Base-by-base conservation (phyloP, 2,329 filamentous ascomycete genomes). In the Camillea tinctor region DNA sequence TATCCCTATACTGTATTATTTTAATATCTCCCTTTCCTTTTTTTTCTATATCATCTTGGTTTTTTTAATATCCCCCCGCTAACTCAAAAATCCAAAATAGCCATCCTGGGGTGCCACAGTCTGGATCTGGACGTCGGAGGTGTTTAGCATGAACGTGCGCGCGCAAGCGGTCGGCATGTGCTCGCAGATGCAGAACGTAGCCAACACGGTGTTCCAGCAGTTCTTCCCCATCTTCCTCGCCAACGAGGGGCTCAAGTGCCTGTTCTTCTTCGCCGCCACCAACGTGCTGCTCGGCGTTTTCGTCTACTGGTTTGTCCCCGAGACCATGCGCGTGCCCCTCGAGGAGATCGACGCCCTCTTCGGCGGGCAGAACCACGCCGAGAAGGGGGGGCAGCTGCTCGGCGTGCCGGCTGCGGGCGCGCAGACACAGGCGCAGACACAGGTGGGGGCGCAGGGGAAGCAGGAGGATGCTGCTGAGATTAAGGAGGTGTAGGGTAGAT, bases 121-220 rank as follows among this genome's bases (percentile, higher is more conserved):
- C 19, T 90, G 88, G 87, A 89, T 90, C 71, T 89, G 84, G 83
- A 90, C 87, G 0, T 81, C 85, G 1, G 87, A 90, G 66, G 79
- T 90, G 60, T 90, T 90, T 77, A 86, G 82, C 57, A 88, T 88
- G 84, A 90, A 90, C 72, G 84, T 90, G n/a, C 85, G 87, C 60
- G 85, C 87, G 4, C 87, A 90, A 71, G 87, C 87, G 40, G 86
- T 90, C 15, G 87, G 86, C 58, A 90, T 90, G 87, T 86, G 75
- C 62, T 79, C 77, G 44, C 80, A 86, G 69, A 83, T 79, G 63
- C 84, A 86, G 64, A 86, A 89, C 70, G 83, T 89, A 56, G 86
- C 86, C 71, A 88, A 89, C 73, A 81, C 82, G 59, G 83, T 89
- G 66, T 85, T 89, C 69, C 85, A 89, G 72, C 87, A 90, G 64